Percentiles rank a stretch among this genome's conserved stretches.
Evolutionary conservation across 2,329 filamentous ascomycete genomes (phyloP).

Genomic region (Pseudocercospora cruenta): DNA sequence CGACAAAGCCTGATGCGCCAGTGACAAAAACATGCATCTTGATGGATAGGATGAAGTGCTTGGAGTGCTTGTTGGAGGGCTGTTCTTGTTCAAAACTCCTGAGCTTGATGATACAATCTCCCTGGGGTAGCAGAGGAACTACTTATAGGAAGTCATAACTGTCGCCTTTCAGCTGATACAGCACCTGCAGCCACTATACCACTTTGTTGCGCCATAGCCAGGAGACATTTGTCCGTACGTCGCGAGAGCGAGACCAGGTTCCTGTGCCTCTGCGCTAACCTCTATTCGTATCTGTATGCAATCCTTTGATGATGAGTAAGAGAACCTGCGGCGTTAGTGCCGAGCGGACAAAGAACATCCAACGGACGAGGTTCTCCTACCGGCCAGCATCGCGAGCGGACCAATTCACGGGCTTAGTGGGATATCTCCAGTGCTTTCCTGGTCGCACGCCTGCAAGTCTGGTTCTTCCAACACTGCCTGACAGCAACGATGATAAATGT

Average conservation of each 20-base stretch:
- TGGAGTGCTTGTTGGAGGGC: background rate
- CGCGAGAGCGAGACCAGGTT: background rate
- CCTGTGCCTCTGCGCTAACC: slow-evolving; percentile 4
- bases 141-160: background rate
- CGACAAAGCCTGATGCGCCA: slow-evolving; percentile 48
- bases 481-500: no score
- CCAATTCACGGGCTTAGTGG: background rate
- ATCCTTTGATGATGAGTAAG: slow-evolving; percentile 7
- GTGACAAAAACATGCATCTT: slow-evolving; percentile 42
- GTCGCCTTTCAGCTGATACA: background rate
- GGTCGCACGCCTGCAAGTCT: background rate
- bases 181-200: background rate
- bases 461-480: background rate
- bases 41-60: background rate
- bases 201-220: background rate
- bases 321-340: background rate
- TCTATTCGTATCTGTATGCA: slow-evolving; percentile 8
- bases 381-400: background rate
- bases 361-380: background rate
- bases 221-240: background rate
- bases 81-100: background rate
- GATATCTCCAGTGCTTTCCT: background rate
- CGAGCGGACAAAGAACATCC: background rate
- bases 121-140: background rate
- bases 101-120: background rate